Conservation (phyloP, 208 protist genomes). For the Acanthamoeba pearcei region DNA sequence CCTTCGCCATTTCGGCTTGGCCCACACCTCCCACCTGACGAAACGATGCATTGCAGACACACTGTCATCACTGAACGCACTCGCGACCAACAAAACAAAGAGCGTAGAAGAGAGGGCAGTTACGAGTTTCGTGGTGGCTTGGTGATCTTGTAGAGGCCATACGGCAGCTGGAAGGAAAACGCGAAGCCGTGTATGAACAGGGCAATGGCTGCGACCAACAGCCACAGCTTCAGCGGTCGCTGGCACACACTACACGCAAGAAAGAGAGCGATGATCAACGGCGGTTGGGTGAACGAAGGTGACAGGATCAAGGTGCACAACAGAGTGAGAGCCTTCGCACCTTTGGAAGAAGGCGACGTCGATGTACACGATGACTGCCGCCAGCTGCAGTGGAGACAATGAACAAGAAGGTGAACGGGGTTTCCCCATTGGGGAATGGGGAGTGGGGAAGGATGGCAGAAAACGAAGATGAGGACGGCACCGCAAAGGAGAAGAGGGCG, state of each 20-base stretch:
- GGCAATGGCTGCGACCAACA: slow-evolving; percentile 6
- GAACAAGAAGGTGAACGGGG: not conserved
- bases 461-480: not conserved
- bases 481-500: not conserved
- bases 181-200: not conserved
- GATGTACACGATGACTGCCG: not conserved
- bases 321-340: not conserved
- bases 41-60: too few species aligned
- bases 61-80: not conserved
- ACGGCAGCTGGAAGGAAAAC: not conserved
- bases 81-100: not conserved
- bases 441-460: not conserved
- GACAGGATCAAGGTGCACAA: not conserved
- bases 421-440: not conserved
- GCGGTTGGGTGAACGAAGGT: not conserved
- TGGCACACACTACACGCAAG: not conserved
- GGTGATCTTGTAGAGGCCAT: slow-evolving; percentile 11
- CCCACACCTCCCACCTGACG: not conserved
- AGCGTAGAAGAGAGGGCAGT: not conserved
- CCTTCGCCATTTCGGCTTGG: slow-evolving; percentile 9
- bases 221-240: slow-evolving; percentile 47
- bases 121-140: not conserved
- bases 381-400: not conserved
- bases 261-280: not conserved
- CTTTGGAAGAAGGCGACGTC: slow-evolving; percentile 34